Evolutionary conservation across 257 asterid species (phyloP).

Genomic region (Salvia splendens): DNA sequence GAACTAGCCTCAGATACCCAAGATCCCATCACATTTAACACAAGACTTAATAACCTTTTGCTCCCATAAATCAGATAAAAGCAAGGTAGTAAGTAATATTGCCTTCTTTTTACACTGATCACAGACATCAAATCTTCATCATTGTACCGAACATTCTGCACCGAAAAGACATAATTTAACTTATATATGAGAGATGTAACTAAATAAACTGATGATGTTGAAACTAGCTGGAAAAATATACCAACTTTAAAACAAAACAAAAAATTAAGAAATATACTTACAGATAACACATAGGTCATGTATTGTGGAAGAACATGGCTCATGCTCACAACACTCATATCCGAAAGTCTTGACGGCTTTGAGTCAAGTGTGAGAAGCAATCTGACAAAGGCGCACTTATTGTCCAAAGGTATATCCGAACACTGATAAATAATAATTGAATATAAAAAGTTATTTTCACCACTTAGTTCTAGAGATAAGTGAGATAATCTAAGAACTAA

Average conservation of each 20-base stretch:
- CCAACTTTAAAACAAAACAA: constrained; percentile 3
- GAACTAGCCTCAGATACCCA: constrained; percentile 46
- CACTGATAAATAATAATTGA: constrained; percentile 45
- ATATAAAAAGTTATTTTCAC: constrained; percentile 11
- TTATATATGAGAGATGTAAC: constrained; percentile 5
- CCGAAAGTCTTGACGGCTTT: constrained; percentile 63
- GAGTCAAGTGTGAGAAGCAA: constrained; percentile 65
- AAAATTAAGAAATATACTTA: constrained; percentile 44
- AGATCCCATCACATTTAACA: constrained; percentile 52
- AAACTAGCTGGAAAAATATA: not conserved
- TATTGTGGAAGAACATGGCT: constrained; percentile 62
- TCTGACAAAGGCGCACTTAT: constrained; percentile 71
- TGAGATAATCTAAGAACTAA: constrained; percentile 4
- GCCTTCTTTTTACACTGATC: constrained; percentile 41
- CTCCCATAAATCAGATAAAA: constrained; percentile 60
- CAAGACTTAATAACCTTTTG: constrained; percentile 43
- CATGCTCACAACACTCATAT: constrained; percentile 52
- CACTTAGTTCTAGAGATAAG: constrained; percentile 17
- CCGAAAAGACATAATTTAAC: not conserved
- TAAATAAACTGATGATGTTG: not conserved
- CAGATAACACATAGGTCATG: constrained; percentile 53
- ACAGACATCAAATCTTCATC: constrained; percentile 36
- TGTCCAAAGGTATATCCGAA: constrained; percentile 58
- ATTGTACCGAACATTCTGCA: constrained; percentile 49
- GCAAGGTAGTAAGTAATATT: constrained; percentile 64